Evolutionary conservation across 306 rosid species (phyloP).

Genomic region (Ammopiptanthus mongolicus): DNA sequence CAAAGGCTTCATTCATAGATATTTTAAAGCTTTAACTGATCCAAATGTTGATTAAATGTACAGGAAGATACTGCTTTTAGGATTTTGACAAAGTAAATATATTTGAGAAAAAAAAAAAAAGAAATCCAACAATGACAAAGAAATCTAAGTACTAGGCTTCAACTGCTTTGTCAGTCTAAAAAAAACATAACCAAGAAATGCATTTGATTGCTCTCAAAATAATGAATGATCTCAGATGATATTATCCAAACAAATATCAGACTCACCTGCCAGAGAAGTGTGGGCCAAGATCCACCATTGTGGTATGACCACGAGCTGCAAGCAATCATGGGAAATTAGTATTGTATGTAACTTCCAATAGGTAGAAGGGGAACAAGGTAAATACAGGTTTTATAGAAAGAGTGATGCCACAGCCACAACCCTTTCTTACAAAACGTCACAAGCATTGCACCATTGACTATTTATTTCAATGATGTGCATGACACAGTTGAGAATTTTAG

Average conservation of each 20-base stretch:
- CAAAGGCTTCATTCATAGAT: not conserved
- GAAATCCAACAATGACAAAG: too few species aligned
- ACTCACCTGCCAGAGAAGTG: slow-evolving; percentile 86
- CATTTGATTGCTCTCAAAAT: not conserved
- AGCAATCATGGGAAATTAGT: slow-evolving; percentile 23
- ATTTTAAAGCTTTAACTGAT: not conserved
- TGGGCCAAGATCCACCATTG: slow-evolving; percentile 94
- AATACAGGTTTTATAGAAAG: not conserved
- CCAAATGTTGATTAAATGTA: not conserved
- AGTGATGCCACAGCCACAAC: not conserved
- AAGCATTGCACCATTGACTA: not conserved
- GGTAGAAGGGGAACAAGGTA: not conserved
- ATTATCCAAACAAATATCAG: not conserved
- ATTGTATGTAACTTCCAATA: not conserved
- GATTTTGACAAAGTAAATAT: not conserved
- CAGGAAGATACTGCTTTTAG: not conserved
- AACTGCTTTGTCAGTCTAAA: not conserved
- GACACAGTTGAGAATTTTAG: not conserved
- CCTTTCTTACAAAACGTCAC: not conserved
- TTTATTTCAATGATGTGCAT: not conserved
- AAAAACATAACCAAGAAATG: not conserved
- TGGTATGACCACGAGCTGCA: slow-evolving; percentile 95
- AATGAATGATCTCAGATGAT: not conserved
- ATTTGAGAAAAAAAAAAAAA: not conserved
- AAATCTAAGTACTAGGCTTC: not conserved